These are phyloP conservation scores for Aureobasidium sp. DNA, from an alignment of 2,329 filamentous ascomycete genomes.

Conservation along the genomic window DNA sequence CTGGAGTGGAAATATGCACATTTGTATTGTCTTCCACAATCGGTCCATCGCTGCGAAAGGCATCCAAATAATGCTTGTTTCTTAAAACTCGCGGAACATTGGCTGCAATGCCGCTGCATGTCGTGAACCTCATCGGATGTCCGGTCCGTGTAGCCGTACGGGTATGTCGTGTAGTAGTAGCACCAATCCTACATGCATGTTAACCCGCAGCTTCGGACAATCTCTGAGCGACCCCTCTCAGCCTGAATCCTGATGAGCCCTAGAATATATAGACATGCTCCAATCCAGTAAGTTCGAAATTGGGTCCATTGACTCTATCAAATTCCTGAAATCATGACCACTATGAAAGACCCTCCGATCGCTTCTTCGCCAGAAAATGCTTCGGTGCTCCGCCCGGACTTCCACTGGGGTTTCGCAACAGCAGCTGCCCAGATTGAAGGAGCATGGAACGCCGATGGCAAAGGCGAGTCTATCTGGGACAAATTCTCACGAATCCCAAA, in stretches of 20 bases:
- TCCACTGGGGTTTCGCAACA: slow-evolving; percentile 35
- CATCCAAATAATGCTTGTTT: too few species aligned
- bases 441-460: slow-evolving; percentile 34
- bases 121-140: background rate
- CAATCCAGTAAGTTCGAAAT: background rate
- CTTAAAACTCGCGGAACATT: too few species aligned
- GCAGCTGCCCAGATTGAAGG: slow-evolving; percentile 38
- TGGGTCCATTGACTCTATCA: too few species aligned
- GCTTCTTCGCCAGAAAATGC: slow-evolving; percentile 3
- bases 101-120: background rate
- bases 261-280: background rate
- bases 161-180: background rate
- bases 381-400: slow-evolving; percentile 25
- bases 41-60: too few species aligned
- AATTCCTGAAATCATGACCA: too few species aligned
- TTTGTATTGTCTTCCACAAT: too few species aligned
- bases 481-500: slow-evolving; percentile 25
- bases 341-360: slow-evolving; percentile 1
- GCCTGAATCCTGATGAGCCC: background rate
- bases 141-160: background rate
- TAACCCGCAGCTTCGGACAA: background rate
- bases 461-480: slow-evolving; percentile 25
- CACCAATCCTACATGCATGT: background rate
- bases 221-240: background rate
- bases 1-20: too few species aligned